phyloP scores from a whole-genome alignment of 352 stramenopile genomes.

The Globisporangium echinulatum region DNA sequence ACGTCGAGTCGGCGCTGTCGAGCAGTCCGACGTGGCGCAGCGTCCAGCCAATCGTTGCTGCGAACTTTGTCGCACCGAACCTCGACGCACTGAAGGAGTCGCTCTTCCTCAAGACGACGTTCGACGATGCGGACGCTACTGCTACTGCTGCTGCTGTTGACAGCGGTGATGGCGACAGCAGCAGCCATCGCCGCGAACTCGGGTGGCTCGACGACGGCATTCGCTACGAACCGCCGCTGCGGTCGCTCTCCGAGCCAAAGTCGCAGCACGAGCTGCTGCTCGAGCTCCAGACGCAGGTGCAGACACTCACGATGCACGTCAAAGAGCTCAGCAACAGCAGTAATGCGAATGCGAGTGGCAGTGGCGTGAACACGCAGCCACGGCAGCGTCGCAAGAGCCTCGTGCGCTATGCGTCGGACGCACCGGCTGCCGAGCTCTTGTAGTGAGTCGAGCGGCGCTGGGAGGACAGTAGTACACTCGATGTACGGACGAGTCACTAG shows the following conservation, averaged over 20 bases:
- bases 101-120: slow-evolving; percentile 16
- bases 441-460: background rate
- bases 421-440: background rate
- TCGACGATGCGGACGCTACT: slow-evolving; percentile 3
- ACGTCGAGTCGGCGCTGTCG: slow-evolving; percentile 8
- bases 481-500: background rate
- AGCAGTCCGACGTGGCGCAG: slow-evolving; percentile 5
- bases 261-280: slow-evolving; percentile 8
- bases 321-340: slow-evolving; percentile 3
- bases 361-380: background rate
- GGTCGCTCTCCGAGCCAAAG: slow-evolving; percentile 4
- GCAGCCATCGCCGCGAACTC: slow-evolving; percentile 1
- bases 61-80: slow-evolving; percentile 8
- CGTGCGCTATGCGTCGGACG: slow-evolving; percentile 7
- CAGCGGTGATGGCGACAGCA: background rate
- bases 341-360: background rate
- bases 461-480: background rate
- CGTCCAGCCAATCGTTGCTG: background rate
- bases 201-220: slow-evolving; percentile 13
- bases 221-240: slow-evolving; percentile 10
- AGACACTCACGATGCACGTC: slow-evolving; percentile 9
- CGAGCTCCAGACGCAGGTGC: slow-evolving; percentile 14
- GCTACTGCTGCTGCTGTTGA: background rate
- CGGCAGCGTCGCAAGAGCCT: slow-evolving; percentile 9
- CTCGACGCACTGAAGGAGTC: slow-evolving; percentile 11